phyloP scores from a whole-genome alignment of 1,139 yeast species.

The Candida tropicalis region DNA sequence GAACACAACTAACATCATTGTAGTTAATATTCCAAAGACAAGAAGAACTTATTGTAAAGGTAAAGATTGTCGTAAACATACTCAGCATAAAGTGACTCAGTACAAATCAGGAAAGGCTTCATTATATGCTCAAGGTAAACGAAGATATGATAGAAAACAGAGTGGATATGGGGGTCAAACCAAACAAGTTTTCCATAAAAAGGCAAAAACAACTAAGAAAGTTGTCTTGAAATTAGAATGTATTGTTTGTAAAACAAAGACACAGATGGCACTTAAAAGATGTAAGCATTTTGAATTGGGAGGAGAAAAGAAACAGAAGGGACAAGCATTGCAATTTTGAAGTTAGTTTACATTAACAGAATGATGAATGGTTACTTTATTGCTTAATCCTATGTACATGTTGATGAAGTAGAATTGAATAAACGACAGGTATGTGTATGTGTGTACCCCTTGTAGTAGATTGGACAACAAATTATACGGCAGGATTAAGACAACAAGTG shows the following conservation, averaged over 20 bases:
- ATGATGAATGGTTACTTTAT: no score
- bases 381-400: conserved; percentile 36
- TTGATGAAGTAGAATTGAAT: not conserved
- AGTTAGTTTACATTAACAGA: no score
- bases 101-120: conserved; percentile 4
- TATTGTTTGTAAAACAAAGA: conserved; percentile 2
- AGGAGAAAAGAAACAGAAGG: conserved; percentile 27
- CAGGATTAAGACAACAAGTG: no score
- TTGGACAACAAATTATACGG: no score
- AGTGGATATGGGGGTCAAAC: conserved; percentile 2
- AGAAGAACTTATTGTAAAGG: conserved; percentile 3
- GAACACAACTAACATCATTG: not conserved
- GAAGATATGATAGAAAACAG: conserved; percentile 5
- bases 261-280: conserved; percentile 1
- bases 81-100: conserved; percentile 2
- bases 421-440: no score
- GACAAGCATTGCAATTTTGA: conserved; percentile 96
- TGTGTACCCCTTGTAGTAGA: no score
- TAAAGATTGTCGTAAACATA: conserved; percentile 3
- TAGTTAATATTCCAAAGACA: conserved; percentile 5
- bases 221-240: conserved; percentile 4
- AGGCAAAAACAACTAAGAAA: conserved; percentile 3
- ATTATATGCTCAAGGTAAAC: conserved; percentile 3
- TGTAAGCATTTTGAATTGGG: conserved; percentile 5
- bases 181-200: conserved; percentile 3